Conservation (phyloP, 371 early-diverging fungal genomes). For the Mucor sp. region DNA sequence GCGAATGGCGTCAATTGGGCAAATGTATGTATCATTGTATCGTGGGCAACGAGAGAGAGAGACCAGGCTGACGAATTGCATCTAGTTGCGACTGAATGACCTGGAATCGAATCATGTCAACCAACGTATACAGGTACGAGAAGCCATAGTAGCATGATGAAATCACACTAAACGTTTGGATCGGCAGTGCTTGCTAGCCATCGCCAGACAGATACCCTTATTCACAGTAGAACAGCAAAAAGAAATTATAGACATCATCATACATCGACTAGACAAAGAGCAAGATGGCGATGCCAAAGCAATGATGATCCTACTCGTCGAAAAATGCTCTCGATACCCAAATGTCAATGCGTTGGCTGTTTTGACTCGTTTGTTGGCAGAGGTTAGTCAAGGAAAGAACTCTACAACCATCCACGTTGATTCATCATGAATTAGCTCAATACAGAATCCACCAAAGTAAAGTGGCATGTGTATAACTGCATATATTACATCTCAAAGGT, state of each 20-base stretch:
- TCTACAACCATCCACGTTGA: background rate
- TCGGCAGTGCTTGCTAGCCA: conserved; percentile 15
- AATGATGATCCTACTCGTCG: conserved; percentile 28
- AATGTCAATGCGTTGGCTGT: conserved; percentile 21
- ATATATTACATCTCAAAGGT: conserved; percentile 49
- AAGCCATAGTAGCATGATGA: too few species aligned
- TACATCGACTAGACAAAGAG: conserved; percentile 14
- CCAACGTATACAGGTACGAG: conserved; percentile 19
- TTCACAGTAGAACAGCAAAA: conserved; percentile 23
- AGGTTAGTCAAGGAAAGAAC: conserved; percentile 4
- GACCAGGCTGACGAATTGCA: background rate
- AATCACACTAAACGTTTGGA: background rate
- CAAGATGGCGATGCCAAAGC: conserved; percentile 28
- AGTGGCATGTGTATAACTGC: conserved; percentile 46
- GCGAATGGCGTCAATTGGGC: conserved; percentile 4
- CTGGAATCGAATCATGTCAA: conserved; percentile 14
- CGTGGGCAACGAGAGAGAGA: background rate
- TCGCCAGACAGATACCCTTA: conserved; percentile 17
- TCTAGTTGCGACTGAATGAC: background rate
- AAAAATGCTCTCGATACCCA: conserved; percentile 24
- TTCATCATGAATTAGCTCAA: conserved; percentile 24
- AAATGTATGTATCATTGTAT: background rate
- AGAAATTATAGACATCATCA: conserved; percentile 8
- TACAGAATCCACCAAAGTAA: conserved; percentile 50
- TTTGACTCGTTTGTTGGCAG: conserved; percentile 14